Conservation (phyloP, 2,329 filamentous ascomycete genomes). For the Fonsecaea erecta region DNA sequence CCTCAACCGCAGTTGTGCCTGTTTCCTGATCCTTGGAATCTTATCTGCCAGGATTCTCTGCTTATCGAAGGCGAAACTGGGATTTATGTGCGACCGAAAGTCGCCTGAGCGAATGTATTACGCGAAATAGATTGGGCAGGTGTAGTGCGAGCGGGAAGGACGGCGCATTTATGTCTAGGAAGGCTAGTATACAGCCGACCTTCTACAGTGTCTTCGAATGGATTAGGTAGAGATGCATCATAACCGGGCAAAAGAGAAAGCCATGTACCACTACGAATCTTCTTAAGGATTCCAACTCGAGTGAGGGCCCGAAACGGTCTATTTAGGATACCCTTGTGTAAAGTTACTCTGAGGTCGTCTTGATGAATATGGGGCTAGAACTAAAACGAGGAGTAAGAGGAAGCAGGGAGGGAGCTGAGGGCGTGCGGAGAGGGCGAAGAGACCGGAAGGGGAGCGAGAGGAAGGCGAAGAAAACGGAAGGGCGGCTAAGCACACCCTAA, state of each 20-base stretch:
- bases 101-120: neutral
- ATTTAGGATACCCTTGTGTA: too few relatives aligned
- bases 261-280: too few relatives aligned
- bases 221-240: neutral
- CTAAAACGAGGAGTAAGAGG: too few relatives aligned
- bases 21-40: slow-evolving; percentile 23
- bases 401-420: too few relatives aligned
- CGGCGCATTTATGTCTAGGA: neutral
- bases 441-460: too few relatives aligned
- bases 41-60: slow-evolving; percentile 19
- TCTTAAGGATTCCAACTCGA: too few relatives aligned
- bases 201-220: neutral
- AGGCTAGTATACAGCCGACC: neutral
- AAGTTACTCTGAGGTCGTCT: too few relatives aligned
- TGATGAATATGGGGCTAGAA: too few relatives aligned
- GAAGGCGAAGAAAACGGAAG: neutral
- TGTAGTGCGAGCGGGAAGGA: neutral
- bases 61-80: slow-evolving; percentile 20
- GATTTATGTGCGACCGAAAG: slow-evolving; percentile 9
- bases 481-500: too few relatives aligned
- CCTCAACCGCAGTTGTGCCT: slow-evolving; percentile 17
- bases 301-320: too few relatives aligned
- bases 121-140: neutral
- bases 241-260: neutral
- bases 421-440: neutral